Evolutionary conservation across 2,329 filamentous ascomycete genomes (phyloP), one percentile per base, ranked within the genome.

Genomic region (Neobulgaria alba): DNA sequence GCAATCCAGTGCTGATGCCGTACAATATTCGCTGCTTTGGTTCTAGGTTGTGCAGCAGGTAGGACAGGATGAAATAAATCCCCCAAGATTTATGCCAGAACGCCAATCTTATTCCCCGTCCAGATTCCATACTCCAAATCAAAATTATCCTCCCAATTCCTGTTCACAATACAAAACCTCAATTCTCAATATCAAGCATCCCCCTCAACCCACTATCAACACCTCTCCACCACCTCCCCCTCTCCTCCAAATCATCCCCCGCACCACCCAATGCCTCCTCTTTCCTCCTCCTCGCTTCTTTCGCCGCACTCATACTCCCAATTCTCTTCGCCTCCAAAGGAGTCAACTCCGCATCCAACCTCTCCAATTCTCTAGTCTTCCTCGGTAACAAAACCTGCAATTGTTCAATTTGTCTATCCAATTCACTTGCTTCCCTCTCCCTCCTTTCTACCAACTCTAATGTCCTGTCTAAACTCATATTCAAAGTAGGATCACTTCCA

Each of bases 231-330:
- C 85, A 90, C 50, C 83, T 68, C 4, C 81, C 85, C 52, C 78
- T 72, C 61, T 85, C 80, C 59, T 89, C 85, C 21, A 88, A 60
- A 54, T 89, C 82, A 53, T 87, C 83, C 12, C 76, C 75, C 31
- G 78, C 74, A 4, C 79, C 81, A 4, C 77, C 75, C 5, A 79
- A 64, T 7, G 77, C 72, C 9, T 72, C 72, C 54, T 86, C 82
- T 58, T 79, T 82, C 53, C 81, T 71, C 55, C 77, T 68, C 59
- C 71, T 73, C 10, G 83, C 83, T 54, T 89, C 84, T 50, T 69
- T 74, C n/a, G 83, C 83, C 12, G 82, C 79, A 17, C 75, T 68
- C 21, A 73, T 73, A 47, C 75, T 80, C 36, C 73, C 79, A 46
- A 77, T 71, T 52, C 77, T 75, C 61, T 80, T 81, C 33, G 67